Base-by-base conservation (phyloP, 129 eudicot genomes). In the Gnaphalium uliginosum region DNA sequence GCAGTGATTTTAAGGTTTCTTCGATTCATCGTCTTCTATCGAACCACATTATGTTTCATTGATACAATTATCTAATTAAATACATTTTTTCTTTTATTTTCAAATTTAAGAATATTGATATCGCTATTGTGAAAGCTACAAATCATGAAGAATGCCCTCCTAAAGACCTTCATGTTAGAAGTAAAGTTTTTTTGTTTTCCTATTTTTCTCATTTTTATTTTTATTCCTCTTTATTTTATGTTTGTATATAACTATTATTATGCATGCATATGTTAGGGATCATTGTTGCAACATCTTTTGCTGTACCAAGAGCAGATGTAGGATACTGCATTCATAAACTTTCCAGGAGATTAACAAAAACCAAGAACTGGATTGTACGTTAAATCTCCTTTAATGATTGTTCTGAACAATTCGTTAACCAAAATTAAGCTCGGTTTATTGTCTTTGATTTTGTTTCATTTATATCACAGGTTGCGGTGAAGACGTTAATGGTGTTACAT, bases 271-370 rank as follows among this genome's bases (percentile, higher is more conserved):
- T 62, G 3, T 9, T 71, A 93, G 98, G 72, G 79, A 85, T 93
- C 48, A 82, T 83, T 69, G 75, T 83, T 61, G 96, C 96, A 69
- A 87, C 94, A 32, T 88, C 96, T 5, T 83, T 82, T 14, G 81
- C 80, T 53, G 87, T 84, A 23, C 97, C 97, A 18, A 77, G 96
- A 78, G 96, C 97, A 67, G 98, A 93, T 67, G 96, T 93, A 32
- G 96, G 87, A 21, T 93, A 93, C 32, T 93, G 98, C 85, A 90
- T 93, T 74, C 98, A 90, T 73, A 91, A 96, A 43, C 92, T 93
- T 81, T 72, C 89, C 4, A 78, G 87, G 50, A 86, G 98, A 84
- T 85, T 93, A 79, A 71, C 83, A 24, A 93, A 90, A 84, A 93
- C 98, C 5, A 81, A 83, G 14, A 90, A 76, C 73, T 93, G 98